phyloP scores from a whole-genome alignment of 108 stramenopile species.

The Nitzschia putrida region DNA sequence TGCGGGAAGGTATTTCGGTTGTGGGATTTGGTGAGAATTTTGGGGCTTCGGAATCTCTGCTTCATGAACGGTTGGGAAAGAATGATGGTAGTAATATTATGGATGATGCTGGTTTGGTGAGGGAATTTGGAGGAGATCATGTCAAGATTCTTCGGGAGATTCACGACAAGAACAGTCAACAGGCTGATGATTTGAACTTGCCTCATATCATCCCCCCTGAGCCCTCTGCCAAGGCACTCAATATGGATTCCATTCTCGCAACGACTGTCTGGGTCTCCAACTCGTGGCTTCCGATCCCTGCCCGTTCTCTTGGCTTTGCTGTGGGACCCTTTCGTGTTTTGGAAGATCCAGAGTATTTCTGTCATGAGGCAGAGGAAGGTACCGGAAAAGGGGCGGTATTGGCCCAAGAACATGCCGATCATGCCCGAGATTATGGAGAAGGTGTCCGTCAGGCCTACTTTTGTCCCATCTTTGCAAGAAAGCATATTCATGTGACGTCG shows the following conservation, averaged over 20 bases:
- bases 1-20: conserved; percentile 58
- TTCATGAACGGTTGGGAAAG: conserved; percentile 44
- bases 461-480: conserved; percentile 63
- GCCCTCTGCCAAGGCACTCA: not conserved
- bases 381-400: conserved; percentile 17
- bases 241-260: conserved; percentile 54
- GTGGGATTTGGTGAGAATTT: conserved; percentile 79
- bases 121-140: conserved; percentile 49
- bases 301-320: conserved; percentile 81
- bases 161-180: not conserved
- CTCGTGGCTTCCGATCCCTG: conserved; percentile 75
- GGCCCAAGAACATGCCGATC: conserved; percentile 14
- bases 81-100: not conserved
- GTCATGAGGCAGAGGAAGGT: conserved; percentile 28
- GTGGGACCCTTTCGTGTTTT: conserved; percentile 76
- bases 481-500: conserved; percentile 57
- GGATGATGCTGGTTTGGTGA: no score
- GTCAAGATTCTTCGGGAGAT: conserved; percentile 36
- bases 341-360: conserved; percentile 85
- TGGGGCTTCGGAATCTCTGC: conserved; percentile 52
- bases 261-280: conserved; percentile 68
- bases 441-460: conserved; percentile 74
- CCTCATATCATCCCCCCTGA: conserved; percentile 71
- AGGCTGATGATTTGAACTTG: conserved; percentile 14
- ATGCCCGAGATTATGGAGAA: conserved; percentile 67